Evolutionary conservation across 495 filamentous ascomycete genomes (phyloP).

Genomic region (Hypoxylon fragiforme): DNA sequence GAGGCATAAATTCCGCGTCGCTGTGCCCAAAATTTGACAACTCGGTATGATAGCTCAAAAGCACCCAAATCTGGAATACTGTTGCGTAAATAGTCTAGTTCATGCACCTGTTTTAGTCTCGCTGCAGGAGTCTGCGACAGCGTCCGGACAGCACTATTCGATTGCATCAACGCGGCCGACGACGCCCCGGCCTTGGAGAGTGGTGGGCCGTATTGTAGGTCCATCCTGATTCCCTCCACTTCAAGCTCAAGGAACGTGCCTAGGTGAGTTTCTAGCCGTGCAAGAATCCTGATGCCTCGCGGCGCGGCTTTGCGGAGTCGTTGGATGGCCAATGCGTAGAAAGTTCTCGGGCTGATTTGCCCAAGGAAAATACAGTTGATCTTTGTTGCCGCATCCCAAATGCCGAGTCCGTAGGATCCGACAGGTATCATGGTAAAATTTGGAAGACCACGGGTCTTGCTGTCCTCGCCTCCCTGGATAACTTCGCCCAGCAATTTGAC

Average conservation of each 20-base stretch:
- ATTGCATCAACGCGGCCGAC: conserved; percentile 39
- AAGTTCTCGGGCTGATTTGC: conserved; percentile 55
- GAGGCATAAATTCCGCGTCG: conserved; percentile 59
- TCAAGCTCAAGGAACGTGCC: conserved; percentile 61
- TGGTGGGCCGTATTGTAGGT: conserved; percentile 64
- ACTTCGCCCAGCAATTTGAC: conserved; percentile 48
- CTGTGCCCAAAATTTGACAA: conserved; percentile 59
- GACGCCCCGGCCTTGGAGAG: conserved; percentile 48
- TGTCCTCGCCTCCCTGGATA: conserved; percentile 27
- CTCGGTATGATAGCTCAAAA: conserved; percentile 56
- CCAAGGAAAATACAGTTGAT: conserved; percentile 63
- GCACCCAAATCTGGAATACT: conserved; percentile 54
- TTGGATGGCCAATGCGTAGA: conserved; percentile 56
- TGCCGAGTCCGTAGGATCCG: conserved; percentile 62
- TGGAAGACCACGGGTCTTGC: conserved; percentile 29
- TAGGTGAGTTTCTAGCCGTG: conserved; percentile 53
- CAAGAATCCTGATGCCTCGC: conserved; percentile 51
- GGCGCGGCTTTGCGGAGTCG: conserved; percentile 49
- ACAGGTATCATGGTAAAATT: conserved; percentile 56
- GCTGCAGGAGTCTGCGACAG: conserved; percentile 51
- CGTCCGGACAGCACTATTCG: conserved; percentile 45
- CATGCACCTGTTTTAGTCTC: conserved; percentile 60
- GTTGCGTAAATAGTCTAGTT: conserved; percentile 55
- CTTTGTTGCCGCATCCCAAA: conserved; percentile 58
- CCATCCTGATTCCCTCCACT: conserved; percentile 52